These are phyloP conservation scores for Elsinoe batatas DNA, from an alignment of 2,329 filamentous ascomycete genomes.

Conservation along the genomic window DNA sequence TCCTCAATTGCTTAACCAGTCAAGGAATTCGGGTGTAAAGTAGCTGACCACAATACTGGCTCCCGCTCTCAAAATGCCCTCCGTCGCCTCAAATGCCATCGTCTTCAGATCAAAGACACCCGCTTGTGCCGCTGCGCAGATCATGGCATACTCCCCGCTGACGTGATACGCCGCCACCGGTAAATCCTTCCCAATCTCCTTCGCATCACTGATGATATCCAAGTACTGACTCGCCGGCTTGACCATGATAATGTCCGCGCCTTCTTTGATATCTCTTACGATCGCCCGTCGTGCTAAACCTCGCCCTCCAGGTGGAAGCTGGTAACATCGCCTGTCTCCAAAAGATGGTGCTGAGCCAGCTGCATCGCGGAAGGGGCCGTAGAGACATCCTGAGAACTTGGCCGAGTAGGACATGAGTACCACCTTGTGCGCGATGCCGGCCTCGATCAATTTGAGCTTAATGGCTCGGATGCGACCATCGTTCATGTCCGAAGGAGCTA, in stretches of 20 bases:
- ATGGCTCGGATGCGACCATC: slow-evolving; percentile 95
- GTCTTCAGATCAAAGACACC: slow-evolving; percentile 91
- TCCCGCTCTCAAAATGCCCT: slow-evolving; percentile 85
- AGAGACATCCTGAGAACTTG: slow-evolving; percentile 93
- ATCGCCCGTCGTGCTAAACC: slow-evolving; percentile 89
- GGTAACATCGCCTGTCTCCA: slow-evolving; percentile 92
- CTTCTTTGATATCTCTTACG: slow-evolving; percentile 78
- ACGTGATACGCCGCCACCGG: slow-evolving; percentile 96
- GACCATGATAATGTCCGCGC: slow-evolving; percentile 97
- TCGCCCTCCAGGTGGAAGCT: slow-evolving; percentile 83
- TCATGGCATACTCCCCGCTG: slow-evolving; percentile 95
- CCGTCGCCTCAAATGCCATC: slow-evolving; percentile 90
- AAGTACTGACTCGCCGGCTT: slow-evolving; percentile 94
- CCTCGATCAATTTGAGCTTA: slow-evolving; percentile 94
- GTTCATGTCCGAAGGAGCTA: slow-evolving; percentile 98
- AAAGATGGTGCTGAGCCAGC: slow-evolving; percentile 86
- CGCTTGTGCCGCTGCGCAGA: slow-evolving; percentile 88
- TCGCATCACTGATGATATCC: slow-evolving; percentile 95
- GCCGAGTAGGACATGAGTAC: slow-evolving; percentile 96
- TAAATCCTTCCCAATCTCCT: slow-evolving; percentile 83
- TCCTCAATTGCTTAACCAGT: slow-evolving; percentile 42
- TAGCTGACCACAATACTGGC: slow-evolving; percentile 91
- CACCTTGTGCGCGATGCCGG: slow-evolving; percentile 81
- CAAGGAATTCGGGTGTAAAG: slow-evolving; percentile 71
- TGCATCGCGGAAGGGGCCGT: slow-evolving; percentile 94